Evolutionary conservation across 2,329 filamentous ascomycete species (phyloP).

Genomic region (Penicillium capsulatum): DNA sequence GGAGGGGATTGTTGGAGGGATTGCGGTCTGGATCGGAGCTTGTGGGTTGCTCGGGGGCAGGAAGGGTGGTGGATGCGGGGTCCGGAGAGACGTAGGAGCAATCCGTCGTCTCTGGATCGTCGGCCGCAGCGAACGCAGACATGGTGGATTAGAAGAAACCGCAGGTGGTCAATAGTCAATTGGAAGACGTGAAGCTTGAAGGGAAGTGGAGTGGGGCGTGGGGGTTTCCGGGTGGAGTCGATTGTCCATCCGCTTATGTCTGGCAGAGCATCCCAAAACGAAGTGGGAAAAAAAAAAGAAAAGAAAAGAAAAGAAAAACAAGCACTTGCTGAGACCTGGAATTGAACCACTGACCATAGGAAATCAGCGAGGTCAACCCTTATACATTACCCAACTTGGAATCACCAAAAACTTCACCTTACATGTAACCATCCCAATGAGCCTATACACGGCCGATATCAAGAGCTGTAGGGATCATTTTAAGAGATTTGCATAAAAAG

Average conservation of each 20-base stretch:
- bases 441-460: too few relatives aligned
- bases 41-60: slow-evolving; percentile 13
- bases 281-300: too few relatives aligned
- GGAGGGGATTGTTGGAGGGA: slow-evolving; percentile 34
- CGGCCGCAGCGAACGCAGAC: slow-evolving; percentile 21
- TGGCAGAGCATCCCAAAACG: too few relatives aligned
- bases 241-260: not conserved
- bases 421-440: too few relatives aligned
- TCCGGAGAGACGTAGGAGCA: slow-evolving; percentile 19
- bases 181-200: not conserved
- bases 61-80: slow-evolving; percentile 16
- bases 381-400: too few relatives aligned
- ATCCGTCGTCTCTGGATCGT: slow-evolving; percentile 17
- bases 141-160: slow-evolving; percentile 7
- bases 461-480: too few relatives aligned
- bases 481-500: too few relatives aligned
- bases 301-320: too few relatives aligned
- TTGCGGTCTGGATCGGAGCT: slow-evolving; percentile 16
- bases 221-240: not conserved
- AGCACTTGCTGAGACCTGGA: too few relatives aligned
- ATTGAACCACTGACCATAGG: too few relatives aligned
- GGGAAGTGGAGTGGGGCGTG: slow-evolving; percentile 1
- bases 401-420: too few relatives aligned
- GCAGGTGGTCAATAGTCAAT: not conserved
- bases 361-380: too few relatives aligned